Base-by-base conservation (phyloP, 2,329 filamentous ascomycete species). In the Fusarium xylarioides region DNA sequence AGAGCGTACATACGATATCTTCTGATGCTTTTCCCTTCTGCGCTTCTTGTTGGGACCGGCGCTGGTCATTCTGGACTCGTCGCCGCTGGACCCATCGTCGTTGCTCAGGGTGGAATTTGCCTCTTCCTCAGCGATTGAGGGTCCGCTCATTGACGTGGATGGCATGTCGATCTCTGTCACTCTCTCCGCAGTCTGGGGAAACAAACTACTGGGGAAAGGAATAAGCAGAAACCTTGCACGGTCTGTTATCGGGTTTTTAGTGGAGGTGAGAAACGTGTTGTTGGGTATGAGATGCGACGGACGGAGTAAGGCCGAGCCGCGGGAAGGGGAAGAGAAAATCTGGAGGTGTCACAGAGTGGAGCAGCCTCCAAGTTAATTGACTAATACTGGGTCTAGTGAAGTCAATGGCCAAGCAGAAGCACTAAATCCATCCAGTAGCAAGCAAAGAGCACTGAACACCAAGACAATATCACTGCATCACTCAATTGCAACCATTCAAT, bases 21-120 rank as follows among this genome's bases (percentile, higher is more conserved):
- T 84, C 63, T 83, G 81, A 67, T 84, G 80, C 66, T 81, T 82
- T 71, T 81, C 76, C 69, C 81, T 80, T 77, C 83, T 83, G 49
- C 83, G 79, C 73, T 84, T 84, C 74, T 80, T 82, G 58, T 78
- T 78, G 43, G 74, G 73, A 2, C 67, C 73, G 28, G 73, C 64
- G 44, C 54, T 58, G 18, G 59, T 43, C n/a, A 57, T 57, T 18
- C 70, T 67, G 7, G 78, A 78, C 32, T 83, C 82, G 35, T 83
- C 82, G 64, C 70, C 80, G 67, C 82, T 83, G 43, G 81, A 83
- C 52, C 74, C 79, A n/a, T 82, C 80, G 54, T 82, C 80, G 73
- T 81, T 77, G 63, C 80, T 81, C 50, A 81, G 73, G 9, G 65
- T 78, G 66, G 82, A 82, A 70, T 80, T 82, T 68, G 76, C 75